Evolutionary conservation across 768 basidiomycete genomes (phyloP).

Genomic region (Dioszegia hungarica): DNA sequence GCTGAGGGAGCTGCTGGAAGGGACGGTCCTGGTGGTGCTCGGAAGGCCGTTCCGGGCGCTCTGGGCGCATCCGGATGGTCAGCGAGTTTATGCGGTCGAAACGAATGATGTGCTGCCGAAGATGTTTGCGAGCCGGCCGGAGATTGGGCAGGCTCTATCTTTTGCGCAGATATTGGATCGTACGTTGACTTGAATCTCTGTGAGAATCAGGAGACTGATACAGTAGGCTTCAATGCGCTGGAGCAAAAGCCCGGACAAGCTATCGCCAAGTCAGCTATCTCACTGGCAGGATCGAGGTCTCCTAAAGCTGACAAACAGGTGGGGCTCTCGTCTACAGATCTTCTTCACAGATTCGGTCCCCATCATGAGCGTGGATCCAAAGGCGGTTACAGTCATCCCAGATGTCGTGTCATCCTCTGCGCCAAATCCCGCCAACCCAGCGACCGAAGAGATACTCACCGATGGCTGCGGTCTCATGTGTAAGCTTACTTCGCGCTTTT

Average conservation of each 20-base stretch:
- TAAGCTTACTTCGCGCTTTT: conserved; percentile 8
- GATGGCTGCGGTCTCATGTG: conserved; percentile 44
- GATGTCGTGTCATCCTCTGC: conserved; percentile 24
- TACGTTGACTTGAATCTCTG: neutral
- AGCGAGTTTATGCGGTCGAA: conserved; percentile 24
- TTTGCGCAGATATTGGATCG: conserved; percentile 7
- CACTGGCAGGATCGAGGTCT: neutral
- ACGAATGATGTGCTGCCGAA: conserved; percentile 11
- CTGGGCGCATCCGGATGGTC: conserved; percentile 23
- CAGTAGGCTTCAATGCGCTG: conserved; percentile 28
- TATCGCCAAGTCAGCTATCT: conserved; percentile 37
- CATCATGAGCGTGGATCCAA: conserved; percentile 2
- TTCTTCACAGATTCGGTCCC: conserved; percentile 38
- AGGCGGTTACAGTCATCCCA: conserved; percentile 6
- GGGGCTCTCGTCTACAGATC: conserved; percentile 32
- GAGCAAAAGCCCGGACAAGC: conserved; percentile 28
- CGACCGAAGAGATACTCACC: conserved; percentile 33
- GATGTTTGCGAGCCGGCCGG: neutral
- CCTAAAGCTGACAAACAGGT: conserved; percentile 14
- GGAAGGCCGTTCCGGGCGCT: conserved; percentile 30
- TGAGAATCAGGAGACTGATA: neutral
- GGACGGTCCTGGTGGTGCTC: conserved; percentile 25
- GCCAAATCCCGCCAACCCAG: neutral
- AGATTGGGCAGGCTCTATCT: neutral
- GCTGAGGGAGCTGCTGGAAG: conserved; percentile 16